Conservation (phyloP, 2,329 filamentous ascomycete species). For the Chaetomium sp. region DNA sequence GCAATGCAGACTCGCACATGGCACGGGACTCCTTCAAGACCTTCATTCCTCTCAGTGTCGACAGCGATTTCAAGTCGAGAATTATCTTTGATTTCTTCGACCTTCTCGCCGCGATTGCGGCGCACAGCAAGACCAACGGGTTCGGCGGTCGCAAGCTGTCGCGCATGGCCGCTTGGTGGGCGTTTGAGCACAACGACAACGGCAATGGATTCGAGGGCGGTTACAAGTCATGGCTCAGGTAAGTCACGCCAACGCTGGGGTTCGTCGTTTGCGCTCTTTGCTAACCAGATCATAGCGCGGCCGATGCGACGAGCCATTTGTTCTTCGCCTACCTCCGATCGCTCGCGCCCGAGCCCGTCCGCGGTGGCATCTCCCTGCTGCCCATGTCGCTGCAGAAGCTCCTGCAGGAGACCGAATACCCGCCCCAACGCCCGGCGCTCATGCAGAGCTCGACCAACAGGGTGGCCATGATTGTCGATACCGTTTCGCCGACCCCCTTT, state of each 20-base stretch:
- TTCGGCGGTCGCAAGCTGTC: constrained; percentile 90
- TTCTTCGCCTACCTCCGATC: constrained; percentile 97
- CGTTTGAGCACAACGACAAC: constrained; percentile 83
- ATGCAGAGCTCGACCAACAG: constrained; percentile 77
- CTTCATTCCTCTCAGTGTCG: constrained; percentile 90
- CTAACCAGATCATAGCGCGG: constrained; percentile 55
- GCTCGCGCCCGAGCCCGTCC: constrained; percentile 69
- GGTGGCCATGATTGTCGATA: constrained; percentile 94
- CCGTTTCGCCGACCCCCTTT: constrained; percentile 91
- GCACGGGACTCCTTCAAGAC: constrained; percentile 91
- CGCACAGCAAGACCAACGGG: constrained; percentile 88
- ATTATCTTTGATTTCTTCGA: constrained; percentile 98
- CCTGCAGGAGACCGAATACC: constrained; percentile 88
- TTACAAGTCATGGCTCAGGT: constrained; percentile 83
- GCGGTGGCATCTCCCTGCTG: constrained; percentile 75
- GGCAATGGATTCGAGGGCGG: constrained; percentile 91
- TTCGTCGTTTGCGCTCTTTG: not conserved
- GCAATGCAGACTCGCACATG: constrained; percentile 72
- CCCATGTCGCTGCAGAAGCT: constrained; percentile 88
- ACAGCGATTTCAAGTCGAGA: constrained; percentile 73
- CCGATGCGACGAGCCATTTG: constrained; percentile 90
- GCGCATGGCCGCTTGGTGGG: constrained; percentile 96
- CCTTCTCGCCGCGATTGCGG: constrained; percentile 80
- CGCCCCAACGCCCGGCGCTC: constrained; percentile 69
- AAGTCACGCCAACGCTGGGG: constrained; percentile 28